Conservation (phyloP, 495 filamentous ascomycete genomes). For the Xylaria bambusicola region DNA sequence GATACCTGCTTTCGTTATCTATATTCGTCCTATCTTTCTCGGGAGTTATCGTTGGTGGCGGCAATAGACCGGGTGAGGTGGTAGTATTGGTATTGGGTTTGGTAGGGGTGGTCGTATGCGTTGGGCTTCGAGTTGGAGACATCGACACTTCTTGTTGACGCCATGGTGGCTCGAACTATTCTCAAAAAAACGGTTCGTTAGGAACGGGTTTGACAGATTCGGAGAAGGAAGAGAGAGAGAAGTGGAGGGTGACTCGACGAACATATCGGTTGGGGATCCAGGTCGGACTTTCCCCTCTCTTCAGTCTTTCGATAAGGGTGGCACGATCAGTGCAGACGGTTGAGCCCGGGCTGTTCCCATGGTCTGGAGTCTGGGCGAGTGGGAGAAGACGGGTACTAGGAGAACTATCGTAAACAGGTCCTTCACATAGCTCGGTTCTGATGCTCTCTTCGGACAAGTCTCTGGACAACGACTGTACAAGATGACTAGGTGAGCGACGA, state of each 20-base stretch:
- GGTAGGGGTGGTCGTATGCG: slow-evolving; percentile 28
- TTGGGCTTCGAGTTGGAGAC: slow-evolving; percentile 39
- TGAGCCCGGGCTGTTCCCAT: slow-evolving; percentile 9
- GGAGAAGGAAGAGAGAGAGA: not conserved
- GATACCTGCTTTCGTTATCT: slow-evolving; percentile 31
- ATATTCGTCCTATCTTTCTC: slow-evolving; percentile 36
- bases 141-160: slow-evolving; percentile 24
- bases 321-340: slow-evolving; percentile 58
- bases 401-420: slow-evolving; percentile 48
- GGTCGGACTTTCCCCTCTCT: slow-evolving; percentile 73
- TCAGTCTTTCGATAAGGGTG: slow-evolving; percentile 82
- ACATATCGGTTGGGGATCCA: slow-evolving; percentile 72
- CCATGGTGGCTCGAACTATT: slow-evolving; percentile 44
- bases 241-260: slow-evolving; percentile 12
- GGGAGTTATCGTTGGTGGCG: slow-evolving; percentile 44
- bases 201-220: slow-evolving; percentile 18
- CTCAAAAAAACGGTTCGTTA: slow-evolving; percentile 12
- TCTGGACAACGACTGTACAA: slow-evolving; percentile 24
- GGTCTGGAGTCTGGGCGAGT: slow-evolving; percentile 29
- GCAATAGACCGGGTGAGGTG: slow-evolving; percentile 35
- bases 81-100: slow-evolving; percentile 16
- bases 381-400: slow-evolving; percentile 13
- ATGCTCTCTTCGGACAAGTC: slow-evolving; percentile 55
- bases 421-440: slow-evolving; percentile 59
- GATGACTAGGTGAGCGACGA: slow-evolving; percentile 20